Percentiles rank a stretch among this genome's conserved stretches.
phyloP scores from a whole-genome alignment of 306 rosid genomes.

The Pyrus communis region DNA sequence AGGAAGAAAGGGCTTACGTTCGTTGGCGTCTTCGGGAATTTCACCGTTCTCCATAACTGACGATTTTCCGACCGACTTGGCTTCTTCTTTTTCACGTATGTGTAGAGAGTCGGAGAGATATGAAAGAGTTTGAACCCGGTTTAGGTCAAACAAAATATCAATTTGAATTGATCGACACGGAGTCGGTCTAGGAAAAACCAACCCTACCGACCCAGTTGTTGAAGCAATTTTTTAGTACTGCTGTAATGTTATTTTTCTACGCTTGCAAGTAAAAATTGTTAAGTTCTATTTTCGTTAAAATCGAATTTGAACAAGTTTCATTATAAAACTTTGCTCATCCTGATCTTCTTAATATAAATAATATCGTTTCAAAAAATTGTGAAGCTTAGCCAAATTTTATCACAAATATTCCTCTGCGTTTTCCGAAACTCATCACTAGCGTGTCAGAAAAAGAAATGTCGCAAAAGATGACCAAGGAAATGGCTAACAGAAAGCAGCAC shows the following conservation, averaged over 20 bases:
- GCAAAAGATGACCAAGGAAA: too few relatives aligned
- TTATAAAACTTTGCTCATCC: rapidly evolving
- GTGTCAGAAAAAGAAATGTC: too few relatives aligned
- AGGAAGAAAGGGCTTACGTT: slow-evolving; percentile 39
- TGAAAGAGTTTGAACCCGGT: background rate
- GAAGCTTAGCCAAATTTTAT: too few relatives aligned
- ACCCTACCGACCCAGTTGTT: background rate
- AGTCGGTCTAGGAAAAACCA: background rate
- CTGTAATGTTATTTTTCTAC: too few relatives aligned
- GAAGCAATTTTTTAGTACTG: too few relatives aligned
- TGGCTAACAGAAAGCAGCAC: background rate
- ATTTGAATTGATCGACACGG: background rate
- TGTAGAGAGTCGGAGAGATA: background rate
- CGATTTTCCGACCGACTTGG: background rate
- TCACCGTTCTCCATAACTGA: slow-evolving; percentile 60
- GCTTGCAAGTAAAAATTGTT: too few relatives aligned
- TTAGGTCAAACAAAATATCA: background rate
- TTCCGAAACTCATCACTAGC: too few relatives aligned
- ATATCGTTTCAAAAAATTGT: too few relatives aligned
- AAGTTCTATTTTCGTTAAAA: rapidly evolving
- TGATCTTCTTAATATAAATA: too few relatives aligned
- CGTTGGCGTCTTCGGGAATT: slow-evolving; percentile 78
- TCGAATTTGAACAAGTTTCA: too few relatives aligned
- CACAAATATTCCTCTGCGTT: too few relatives aligned
- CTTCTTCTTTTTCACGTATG: background rate